Evolutionary conservation across 116 monocot species (phyloP).

Genomic region (Dioscorea cayenensis): DNA sequence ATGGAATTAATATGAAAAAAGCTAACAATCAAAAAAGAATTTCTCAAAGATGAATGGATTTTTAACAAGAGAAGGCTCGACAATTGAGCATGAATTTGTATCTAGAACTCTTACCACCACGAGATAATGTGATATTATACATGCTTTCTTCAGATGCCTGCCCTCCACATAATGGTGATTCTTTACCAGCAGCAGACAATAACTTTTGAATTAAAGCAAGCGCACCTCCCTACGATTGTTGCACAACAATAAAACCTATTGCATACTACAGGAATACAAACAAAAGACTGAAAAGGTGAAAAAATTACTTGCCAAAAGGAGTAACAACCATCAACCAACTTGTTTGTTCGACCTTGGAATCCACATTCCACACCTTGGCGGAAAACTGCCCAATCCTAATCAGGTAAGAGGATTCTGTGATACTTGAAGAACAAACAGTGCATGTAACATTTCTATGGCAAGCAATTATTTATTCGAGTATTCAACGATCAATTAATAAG

Average conservation of each 20-base stretch:
- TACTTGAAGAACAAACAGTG: neutral
- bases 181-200: conserved; percentile 33
- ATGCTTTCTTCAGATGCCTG: conserved; percentile 5
- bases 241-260: neutral
- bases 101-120: conserved; percentile 5
- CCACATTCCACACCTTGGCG: conserved; percentile 93
- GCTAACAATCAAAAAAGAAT: neutral
- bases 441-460: neutral
- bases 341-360: conserved; percentile 95
- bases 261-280: neutral
- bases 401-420: neutral
- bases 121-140: conserved; percentile 6
- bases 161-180: conserved; percentile 7
- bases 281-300: conserved; percentile 3
- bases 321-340: conserved; percentile 98
- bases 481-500: neutral
- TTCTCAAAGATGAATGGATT: conserved; percentile 15
- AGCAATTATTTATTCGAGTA: neutral
- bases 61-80: conserved; percentile 4
- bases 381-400: conserved; percentile 78
- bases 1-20: neutral
- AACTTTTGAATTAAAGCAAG: conserved; percentile 72
- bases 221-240: conserved; percentile 46
- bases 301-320: conserved; percentile 97
- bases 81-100: conserved; percentile 10